Conservation (phyloP, 148 eudicot species). For the Rhododendron henanense region DNA sequence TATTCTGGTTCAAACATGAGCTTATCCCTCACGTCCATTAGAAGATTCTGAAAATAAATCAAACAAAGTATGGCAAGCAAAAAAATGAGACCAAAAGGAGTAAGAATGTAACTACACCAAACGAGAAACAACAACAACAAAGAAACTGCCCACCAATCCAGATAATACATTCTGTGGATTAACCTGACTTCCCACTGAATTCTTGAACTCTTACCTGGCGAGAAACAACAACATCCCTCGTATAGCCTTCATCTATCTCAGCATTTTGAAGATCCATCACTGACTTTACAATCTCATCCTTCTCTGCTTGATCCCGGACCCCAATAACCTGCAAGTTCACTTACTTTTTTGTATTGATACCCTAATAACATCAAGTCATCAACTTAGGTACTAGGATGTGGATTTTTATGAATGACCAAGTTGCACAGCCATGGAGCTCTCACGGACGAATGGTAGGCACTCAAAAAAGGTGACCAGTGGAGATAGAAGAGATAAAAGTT, state of each 20-base stretch:
- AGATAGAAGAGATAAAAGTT: not conserved
- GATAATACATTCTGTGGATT: not conserved
- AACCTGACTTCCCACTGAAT: constrained; percentile 4
- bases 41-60: constrained; percentile 58
- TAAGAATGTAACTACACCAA: not conserved
- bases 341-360: not conserved
- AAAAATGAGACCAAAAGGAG: constrained; percentile 6
- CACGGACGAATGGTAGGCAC: not conserved
- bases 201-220: constrained; percentile 56
- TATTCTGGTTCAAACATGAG: constrained; percentile 97
- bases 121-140: not conserved
- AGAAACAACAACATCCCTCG: constrained; percentile 68
- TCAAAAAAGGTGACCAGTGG: not conserved
- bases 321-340: constrained; percentile 73
- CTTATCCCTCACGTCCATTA: constrained; percentile 94
- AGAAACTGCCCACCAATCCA: not conserved
- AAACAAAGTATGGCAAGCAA: not conserved
- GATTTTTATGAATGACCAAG: not conserved
- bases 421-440: not conserved
- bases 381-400: not conserved
- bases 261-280: constrained; percentile 82
- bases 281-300: constrained; percentile 93
- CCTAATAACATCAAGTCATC: not conserved
- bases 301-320: constrained; percentile 74
- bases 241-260: constrained; percentile 90